Conservation (phyloP, 306 rosid genomes). For the Canavalia ensiformis region DNA sequence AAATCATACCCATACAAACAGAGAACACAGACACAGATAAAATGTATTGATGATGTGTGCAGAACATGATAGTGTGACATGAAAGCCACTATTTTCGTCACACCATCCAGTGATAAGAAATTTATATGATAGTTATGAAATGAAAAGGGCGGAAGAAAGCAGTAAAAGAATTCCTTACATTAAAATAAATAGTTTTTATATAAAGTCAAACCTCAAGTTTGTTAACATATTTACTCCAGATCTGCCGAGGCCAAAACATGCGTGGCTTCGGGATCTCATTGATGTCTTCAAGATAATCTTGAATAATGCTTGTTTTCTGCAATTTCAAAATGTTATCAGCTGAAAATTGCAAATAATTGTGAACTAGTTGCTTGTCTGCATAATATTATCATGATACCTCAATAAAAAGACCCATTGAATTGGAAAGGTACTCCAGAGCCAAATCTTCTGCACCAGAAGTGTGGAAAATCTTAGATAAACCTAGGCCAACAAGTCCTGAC, state of each 20-base stretch:
- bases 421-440: constrained; percentile 73
- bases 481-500: constrained; percentile 98
- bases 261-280: constrained; percentile 98
- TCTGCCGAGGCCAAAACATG: constrained; percentile 98
- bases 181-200: background rate
- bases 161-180: too few species aligned
- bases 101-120: constrained; percentile 31
- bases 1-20: background rate
- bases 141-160: background rate
- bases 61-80: background rate
- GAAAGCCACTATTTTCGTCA: constrained; percentile 22
- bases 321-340: constrained; percentile 42
- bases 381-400: constrained; percentile 69
- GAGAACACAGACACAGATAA: background rate
- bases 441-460: constrained; percentile 81
- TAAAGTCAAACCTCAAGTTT: constrained; percentile 84
- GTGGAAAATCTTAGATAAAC: constrained; percentile 94
- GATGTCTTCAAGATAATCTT: constrained; percentile 97
- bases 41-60: constrained; percentile 13
- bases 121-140: constrained; percentile 21
- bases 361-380: background rate
- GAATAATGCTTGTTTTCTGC: constrained; percentile 96
- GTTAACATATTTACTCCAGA: constrained; percentile 94
- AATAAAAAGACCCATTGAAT: constrained; percentile 99
- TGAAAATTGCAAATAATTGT: constrained; percentile 16